phyloP scores from a whole-genome alignment of 768 basidiomycete species.

The Leccinum boreale region DNA sequence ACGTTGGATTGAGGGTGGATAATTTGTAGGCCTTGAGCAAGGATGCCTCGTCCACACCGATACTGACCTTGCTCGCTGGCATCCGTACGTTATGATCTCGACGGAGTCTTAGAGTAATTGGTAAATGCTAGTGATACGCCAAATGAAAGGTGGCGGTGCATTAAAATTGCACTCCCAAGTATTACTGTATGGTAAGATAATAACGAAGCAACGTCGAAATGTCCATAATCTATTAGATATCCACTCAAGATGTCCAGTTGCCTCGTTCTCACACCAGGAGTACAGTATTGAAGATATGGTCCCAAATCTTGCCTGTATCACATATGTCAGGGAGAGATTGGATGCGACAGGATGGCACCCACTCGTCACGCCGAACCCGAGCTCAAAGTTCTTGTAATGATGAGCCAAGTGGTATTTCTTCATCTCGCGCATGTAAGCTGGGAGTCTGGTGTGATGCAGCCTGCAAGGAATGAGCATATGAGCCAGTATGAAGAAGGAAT shows the following conservation, averaged over 20 bases:
- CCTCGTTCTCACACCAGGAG: conserved; percentile 49
- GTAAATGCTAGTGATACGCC: background rate
- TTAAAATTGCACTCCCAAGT: background rate
- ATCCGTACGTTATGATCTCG: conserved; percentile 5
- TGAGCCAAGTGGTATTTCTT: conserved; percentile 98
- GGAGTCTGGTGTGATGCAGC: conserved; percentile 83
- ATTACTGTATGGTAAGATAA: conserved; percentile 9
- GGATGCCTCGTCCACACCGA: conserved; percentile 75
- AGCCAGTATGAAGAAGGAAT: background rate
- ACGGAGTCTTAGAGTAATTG: background rate
- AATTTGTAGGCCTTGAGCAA: conserved; percentile 88
- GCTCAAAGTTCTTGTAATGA: conserved; percentile 97
- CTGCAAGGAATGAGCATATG: conserved; percentile 31
- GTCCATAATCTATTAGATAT: conserved; percentile 1
- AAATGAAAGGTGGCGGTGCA: conserved; percentile 15
- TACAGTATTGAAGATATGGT: conserved; percentile 83
- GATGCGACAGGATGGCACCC: conserved; percentile 21
- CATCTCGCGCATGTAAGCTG: conserved; percentile 84
- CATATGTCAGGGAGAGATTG: conserved; percentile 1
- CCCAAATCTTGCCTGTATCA: conserved; percentile 83
- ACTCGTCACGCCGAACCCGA: conserved; percentile 97
- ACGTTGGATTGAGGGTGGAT: conserved; percentile 74
- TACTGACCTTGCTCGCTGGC: conserved; percentile 51
- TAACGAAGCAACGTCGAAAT: conserved; percentile 11
- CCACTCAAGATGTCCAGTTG: too few species aligned